Percentiles rank a stretch among this genome's conserved stretches.
Conservation (phyloP, 2,329 filamentous ascomycete species). For the Cordyceps tenuipes region DNA sequence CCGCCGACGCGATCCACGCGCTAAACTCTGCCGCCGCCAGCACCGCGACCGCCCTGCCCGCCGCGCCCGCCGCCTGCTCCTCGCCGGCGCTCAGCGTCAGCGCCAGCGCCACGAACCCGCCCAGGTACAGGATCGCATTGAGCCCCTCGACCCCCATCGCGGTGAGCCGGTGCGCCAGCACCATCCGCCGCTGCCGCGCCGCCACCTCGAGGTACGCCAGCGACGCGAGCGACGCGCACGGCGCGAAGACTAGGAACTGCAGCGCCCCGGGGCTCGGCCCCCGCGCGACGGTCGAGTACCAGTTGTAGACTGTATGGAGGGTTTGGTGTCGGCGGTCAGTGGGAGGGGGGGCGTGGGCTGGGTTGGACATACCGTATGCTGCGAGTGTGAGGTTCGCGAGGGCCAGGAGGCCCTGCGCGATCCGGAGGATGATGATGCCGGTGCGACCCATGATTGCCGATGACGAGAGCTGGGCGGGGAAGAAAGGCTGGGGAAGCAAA, state of each 20-base stretch:
- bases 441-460: conserved; percentile 8
- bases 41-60: conserved; percentile 42
- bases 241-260: conserved; percentile 49
- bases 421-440: conserved; percentile 21
- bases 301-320: conserved; percentile 43
- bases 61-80: conserved; percentile 30
- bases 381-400: conserved; percentile 40
- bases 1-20: conserved; percentile 42
- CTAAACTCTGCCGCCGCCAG: conserved; percentile 46
- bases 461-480: not conserved
- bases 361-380: conserved; percentile 35
- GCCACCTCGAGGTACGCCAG: conserved; percentile 44
- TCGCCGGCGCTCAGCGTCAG: conserved; percentile 46
- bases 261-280: conserved; percentile 46
- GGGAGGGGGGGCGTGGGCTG: too few relatives aligned
- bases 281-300: conserved; percentile 49
- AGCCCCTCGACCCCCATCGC: conserved; percentile 40
- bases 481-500: not conserved
- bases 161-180: conserved; percentile 40
- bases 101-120: conserved; percentile 49
- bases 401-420: conserved; percentile 37
- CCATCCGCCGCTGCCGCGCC: conserved; percentile 29
- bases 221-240: conserved; percentile 46
- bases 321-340: too few relatives aligned
- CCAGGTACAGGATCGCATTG: conserved; percentile 50